Conservation (phyloP, 2,329 filamentous ascomycete species). For the Ampelomyces quisqualis region DNA sequence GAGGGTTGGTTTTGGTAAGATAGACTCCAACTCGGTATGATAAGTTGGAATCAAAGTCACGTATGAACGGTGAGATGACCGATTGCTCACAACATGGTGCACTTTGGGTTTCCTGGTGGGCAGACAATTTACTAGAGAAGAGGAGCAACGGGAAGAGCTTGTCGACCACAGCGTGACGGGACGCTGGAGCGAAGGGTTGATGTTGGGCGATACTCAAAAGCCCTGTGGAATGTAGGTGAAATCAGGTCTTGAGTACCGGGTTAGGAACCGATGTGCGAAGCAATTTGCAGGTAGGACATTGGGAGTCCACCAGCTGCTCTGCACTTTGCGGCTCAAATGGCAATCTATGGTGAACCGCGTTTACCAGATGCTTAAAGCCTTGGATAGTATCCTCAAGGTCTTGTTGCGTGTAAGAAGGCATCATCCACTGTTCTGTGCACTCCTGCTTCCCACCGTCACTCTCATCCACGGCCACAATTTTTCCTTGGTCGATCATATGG, state of each 20-base stretch:
- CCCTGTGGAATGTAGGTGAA: conserved; percentile 4
- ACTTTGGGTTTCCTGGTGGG: conserved; percentile 3
- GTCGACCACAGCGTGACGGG: conserved; percentile 2
- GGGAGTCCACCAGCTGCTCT: conserved; percentile 6
- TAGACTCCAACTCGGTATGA: conserved; percentile 9
- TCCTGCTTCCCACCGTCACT: conserved; percentile 5
- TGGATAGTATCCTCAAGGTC: conserved; percentile 8
- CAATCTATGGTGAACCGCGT: conserved; percentile 8
- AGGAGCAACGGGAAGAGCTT: conserved; percentile 10
- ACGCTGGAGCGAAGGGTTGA: conserved; percentile 6
- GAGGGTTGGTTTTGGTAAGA: conserved; percentile 6
- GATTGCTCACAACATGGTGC: conserved; percentile 9
- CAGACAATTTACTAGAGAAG: conserved; percentile 9
- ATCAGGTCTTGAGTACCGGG: neutral
- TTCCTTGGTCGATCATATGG: conserved; percentile 12
- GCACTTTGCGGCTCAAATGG: conserved; percentile 8
- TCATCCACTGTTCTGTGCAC: conserved; percentile 8
- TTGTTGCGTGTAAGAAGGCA: conserved; percentile 8
- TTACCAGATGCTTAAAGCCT: conserved; percentile 9
- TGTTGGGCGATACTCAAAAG: conserved; percentile 4
- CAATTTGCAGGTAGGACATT: conserved; percentile 4
- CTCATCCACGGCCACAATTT: conserved; percentile 4
- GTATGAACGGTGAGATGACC: conserved; percentile 5
- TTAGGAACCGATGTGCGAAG: conserved; percentile 6
- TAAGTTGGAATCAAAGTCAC: conserved; percentile 5